phyloP scores from a whole-genome alignment of 2,329 filamentous ascomycete species.

The Rhexocercosporidium sp. region DNA sequence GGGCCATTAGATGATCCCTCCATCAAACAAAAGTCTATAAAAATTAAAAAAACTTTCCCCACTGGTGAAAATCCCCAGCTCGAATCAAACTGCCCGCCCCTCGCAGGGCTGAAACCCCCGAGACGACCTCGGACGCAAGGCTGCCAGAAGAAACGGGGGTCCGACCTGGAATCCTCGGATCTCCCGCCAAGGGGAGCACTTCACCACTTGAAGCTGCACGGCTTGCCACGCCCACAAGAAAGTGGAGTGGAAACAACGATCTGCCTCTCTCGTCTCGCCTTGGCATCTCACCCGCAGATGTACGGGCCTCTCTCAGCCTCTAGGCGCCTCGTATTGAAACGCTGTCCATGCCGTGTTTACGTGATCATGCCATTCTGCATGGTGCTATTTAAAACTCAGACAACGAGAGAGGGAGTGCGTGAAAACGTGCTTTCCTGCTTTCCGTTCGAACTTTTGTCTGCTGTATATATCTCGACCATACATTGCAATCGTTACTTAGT shows the following conservation, averaged over 20 bases:
- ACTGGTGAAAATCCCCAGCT: background rate
- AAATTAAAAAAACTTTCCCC: background rate
- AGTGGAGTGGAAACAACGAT: conserved; percentile 3
- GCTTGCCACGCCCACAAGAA: conserved; percentile 1
- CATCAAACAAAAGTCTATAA: background rate
- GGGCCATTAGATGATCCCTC: background rate
- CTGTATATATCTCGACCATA: background rate
- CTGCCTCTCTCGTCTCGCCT: conserved; percentile 9
- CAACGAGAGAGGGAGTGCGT: background rate
- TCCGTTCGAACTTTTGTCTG: background rate
- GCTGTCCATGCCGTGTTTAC: conserved; percentile 3
- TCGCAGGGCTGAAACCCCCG: conserved; percentile 1
- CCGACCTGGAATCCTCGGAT: background rate
- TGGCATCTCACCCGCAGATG: conserved; percentile 7
- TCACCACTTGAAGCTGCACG: background rate
- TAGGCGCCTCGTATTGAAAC: conserved; percentile 12
- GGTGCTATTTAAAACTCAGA: background rate
- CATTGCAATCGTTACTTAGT: background rate
- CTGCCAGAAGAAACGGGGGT: background rate
- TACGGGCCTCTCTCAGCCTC: conserved; percentile 3
- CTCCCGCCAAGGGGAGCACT: background rate
- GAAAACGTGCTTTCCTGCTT: background rate
- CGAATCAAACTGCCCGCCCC: background rate
- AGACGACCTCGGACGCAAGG: background rate
- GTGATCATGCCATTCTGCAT: background rate